Evolutionary conservation across 495 filamentous ascomycete species (phyloP).

Genomic region (Aspergillus nidulans): DNA sequence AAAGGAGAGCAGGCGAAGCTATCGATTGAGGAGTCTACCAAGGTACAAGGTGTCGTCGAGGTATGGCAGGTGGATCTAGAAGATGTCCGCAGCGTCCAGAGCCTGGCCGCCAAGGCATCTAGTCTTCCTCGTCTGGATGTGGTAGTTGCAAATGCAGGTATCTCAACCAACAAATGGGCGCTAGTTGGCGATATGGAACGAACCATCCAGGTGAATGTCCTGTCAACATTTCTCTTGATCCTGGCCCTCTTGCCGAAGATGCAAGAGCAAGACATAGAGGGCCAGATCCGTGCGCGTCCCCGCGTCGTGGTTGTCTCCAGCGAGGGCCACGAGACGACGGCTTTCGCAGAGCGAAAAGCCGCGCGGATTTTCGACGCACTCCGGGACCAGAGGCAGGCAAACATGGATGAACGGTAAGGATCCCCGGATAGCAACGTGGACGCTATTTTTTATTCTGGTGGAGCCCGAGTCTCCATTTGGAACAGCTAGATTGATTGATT

Average conservation of each 20-base stretch:
- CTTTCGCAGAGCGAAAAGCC: too few relatives aligned
- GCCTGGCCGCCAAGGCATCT: not conserved
- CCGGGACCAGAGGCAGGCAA: conserved; percentile 20
- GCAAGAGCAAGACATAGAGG: conserved; percentile 6
- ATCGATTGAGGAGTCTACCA: conserved; percentile 17
- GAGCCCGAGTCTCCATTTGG: not conserved
- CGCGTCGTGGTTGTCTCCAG: too few relatives aligned
- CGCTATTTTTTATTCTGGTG: not conserved
- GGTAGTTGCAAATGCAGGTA: conserved; percentile 33
- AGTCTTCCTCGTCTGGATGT: conserved; percentile 29
- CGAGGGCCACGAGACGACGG: too few relatives aligned
- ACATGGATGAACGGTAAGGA: conserved; percentile 14
- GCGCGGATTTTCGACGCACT: conserved; percentile 4
- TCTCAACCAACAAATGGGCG: conserved; percentile 15
- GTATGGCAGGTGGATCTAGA: conserved; percentile 22
- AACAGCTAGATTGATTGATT: not conserved
- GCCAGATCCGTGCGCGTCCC: conserved; percentile 4
- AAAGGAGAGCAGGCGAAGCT: conserved; percentile 38
- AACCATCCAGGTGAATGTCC: conserved; percentile 41
- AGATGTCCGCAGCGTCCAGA: not conserved
- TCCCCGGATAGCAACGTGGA: too few relatives aligned
- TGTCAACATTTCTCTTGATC: conserved; percentile 37
- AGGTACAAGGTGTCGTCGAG: conserved; percentile 3
- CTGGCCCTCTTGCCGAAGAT: conserved; percentile 25
- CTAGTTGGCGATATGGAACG: conserved; percentile 32